Evolutionary conservation across 2,329 filamentous ascomycete species (phyloP).

Genomic region (Madurella fahalii): DNA sequence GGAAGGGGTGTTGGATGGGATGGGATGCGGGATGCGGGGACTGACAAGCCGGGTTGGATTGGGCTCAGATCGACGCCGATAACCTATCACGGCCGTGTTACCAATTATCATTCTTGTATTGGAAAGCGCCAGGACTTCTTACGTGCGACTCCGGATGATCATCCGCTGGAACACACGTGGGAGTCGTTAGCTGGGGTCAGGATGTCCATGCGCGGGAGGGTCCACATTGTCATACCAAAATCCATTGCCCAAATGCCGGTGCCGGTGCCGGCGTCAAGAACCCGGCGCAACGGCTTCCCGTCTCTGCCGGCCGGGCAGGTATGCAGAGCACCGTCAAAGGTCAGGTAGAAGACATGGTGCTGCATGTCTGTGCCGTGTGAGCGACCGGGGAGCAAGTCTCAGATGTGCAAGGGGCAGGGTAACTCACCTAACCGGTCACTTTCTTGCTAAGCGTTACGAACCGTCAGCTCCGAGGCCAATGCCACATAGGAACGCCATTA

Average conservation of each 20-base stretch:
- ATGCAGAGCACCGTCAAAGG: conserved; percentile 39
- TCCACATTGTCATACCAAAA: conserved; percentile 34
- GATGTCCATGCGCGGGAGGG: conserved; percentile 7
- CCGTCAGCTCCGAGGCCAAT: too few relatives aligned
- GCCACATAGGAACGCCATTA: not conserved
- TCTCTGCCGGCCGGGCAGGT: conserved; percentile 40
- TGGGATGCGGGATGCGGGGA: too few relatives aligned
- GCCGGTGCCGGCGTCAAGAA: conserved; percentile 47
- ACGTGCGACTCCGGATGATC: conserved; percentile 4
- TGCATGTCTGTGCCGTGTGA: conserved; percentile 13
- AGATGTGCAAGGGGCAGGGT: too few relatives aligned
- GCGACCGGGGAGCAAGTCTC: not conserved
- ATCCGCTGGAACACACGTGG: too few relatives aligned
- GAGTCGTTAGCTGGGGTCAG: not conserved
- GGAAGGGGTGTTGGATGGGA: too few relatives aligned
- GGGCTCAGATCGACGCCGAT: conserved; percentile 46
- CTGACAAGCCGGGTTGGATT: conserved; percentile 37
- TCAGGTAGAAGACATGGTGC: conserved; percentile 14
- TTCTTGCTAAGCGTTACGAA: too few relatives aligned
- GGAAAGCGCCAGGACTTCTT: not conserved
- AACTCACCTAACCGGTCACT: too few relatives aligned
- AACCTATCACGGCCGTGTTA: conserved; percentile 26
- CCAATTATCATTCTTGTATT: too few relatives aligned
- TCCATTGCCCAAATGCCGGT: conserved; percentile 44
- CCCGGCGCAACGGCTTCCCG: conserved; percentile 32